Percentiles rank a stretch among this genome's conserved stretches.
Conservation (phyloP, 257 asterid species). For the Nicotiana tabacum region DNA sequence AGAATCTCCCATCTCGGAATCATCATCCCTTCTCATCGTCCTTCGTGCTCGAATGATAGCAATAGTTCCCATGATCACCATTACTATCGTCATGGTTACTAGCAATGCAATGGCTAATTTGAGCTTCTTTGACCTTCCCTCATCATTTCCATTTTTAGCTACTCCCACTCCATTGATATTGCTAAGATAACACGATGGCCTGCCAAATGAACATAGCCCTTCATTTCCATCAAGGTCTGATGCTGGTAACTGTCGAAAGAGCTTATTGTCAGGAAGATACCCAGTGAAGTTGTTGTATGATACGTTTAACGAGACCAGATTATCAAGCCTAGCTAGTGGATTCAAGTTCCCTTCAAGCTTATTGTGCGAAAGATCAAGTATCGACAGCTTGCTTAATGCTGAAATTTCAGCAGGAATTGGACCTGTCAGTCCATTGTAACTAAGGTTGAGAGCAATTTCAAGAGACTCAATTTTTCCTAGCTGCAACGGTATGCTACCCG, state of each 20-base stretch:
- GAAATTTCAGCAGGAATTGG: slow-evolving; percentile 38
- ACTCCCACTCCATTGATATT: slow-evolving; percentile 6
- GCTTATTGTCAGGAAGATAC: slow-evolving; percentile 39
- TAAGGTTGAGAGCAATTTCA: slow-evolving; percentile 39
- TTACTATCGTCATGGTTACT: slow-evolving; percentile 28
- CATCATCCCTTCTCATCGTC: slow-evolving; percentile 28
- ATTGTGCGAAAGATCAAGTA: slow-evolving; percentile 37
- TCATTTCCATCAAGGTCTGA: slow-evolving; percentile 34
- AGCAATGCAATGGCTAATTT: slow-evolving; percentile 39
- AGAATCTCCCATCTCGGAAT: slow-evolving; percentile 41
- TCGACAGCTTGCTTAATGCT: slow-evolving; percentile 32
- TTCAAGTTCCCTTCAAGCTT: slow-evolving; percentile 31
- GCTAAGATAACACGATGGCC: slow-evolving; percentile 26
- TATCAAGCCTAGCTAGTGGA: slow-evolving; percentile 27
- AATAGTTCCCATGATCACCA: slow-evolving; percentile 36
- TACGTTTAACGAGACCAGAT: slow-evolving; percentile 32
- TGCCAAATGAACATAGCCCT: slow-evolving; percentile 29
- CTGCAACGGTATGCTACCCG: slow-evolving; percentile 31
- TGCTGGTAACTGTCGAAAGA: slow-evolving; percentile 33
- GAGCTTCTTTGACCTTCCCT: slow-evolving; percentile 25
- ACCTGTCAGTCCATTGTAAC: slow-evolving; percentile 34
- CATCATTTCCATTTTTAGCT: slow-evolving; percentile 15
- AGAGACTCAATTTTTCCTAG: slow-evolving; percentile 38
- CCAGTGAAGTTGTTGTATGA: slow-evolving; percentile 40
- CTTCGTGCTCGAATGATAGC: slow-evolving; percentile 36